Conservation (phyloP, 805 yeast species). For the Kodamaea neixiangensis region DNA sequence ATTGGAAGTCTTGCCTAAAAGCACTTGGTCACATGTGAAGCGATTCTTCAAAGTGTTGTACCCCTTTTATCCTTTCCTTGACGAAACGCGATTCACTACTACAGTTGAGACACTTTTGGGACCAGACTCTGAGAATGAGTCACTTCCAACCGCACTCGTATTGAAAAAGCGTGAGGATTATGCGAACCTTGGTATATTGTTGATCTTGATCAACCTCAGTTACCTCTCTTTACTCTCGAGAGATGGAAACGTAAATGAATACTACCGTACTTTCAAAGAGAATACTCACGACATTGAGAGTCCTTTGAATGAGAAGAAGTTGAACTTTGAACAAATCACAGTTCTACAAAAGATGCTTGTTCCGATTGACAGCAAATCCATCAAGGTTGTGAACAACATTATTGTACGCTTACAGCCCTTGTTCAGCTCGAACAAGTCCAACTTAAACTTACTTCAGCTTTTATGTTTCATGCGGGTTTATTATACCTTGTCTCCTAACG, state of each 20-base stretch:
- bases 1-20: slow-evolving; percentile 14
- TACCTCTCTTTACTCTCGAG: slow-evolving; percentile 49
- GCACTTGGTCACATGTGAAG: slow-evolving; percentile 15
- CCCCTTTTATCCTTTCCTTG: slow-evolving; percentile 21
- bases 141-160: slow-evolving; percentile 17
- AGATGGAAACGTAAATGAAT: slow-evolving; percentile 16
- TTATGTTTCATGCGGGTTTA: slow-evolving; percentile 9
- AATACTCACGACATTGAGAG: neutral
- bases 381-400: slow-evolving; percentile 18
- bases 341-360: slow-evolving; percentile 16
- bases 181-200: slow-evolving; percentile 51
- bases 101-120: slow-evolving; percentile 18
- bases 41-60: slow-evolving; percentile 18
- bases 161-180: slow-evolving; percentile 44
- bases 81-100: slow-evolving; percentile 11
- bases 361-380: slow-evolving; percentile 19
- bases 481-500: slow-evolving; percentile 9
- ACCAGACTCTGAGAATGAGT: slow-evolving; percentile 1
- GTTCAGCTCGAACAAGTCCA: slow-evolving; percentile 1
- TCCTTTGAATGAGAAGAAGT: neutral
- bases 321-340: slow-evolving; percentile 3
- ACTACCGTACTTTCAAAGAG: slow-evolving; percentile 6
- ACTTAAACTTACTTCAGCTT: slow-evolving; percentile 10
- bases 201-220: slow-evolving; percentile 53
- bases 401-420: slow-evolving; percentile 17